Base-by-base conservation (phyloP, 2,329 filamentous ascomycete genomes). In the Fusarium luffae region DNA sequence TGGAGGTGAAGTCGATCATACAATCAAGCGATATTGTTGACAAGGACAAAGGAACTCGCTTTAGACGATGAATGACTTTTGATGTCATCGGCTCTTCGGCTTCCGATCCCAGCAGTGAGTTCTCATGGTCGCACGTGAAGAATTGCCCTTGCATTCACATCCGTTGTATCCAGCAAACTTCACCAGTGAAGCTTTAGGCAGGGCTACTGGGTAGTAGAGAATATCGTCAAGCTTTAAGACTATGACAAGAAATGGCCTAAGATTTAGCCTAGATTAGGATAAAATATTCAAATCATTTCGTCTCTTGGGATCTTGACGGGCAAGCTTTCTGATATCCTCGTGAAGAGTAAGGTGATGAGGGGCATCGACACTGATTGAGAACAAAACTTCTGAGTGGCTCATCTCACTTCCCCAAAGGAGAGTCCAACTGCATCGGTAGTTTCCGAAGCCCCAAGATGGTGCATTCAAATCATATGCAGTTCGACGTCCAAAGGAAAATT, bases 401-500 rank as follows among this genome's bases (percentile, higher is more conserved):
- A 30, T 34, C 12, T 11, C 19, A 37, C 6, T 19, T 41, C 6
- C 21, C 25, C 14, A 40, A 42, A 19, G 10, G 11, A 46, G 13
- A 14, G 5, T 6, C 23, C 43, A 43, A 34, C 2, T 16, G 11
- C 37, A 43, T 68, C 65, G 52, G 47, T 30, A 66, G n/a, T 48
- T 48, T 10, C 9, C 10, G 16, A 44, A 23, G 13, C n/a, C 4
- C 34, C 11, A 28, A 27, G 18, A 23, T 9, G 57, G 28, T 21
- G 47, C 28, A 54, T 49, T 30, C 13, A 21, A 21, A 32, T 34
- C 54, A 30, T 30, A 48, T 68, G 65, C 51, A 44, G 66, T 50
- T 57, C 47, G 56, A 49, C 30, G 30, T 28, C 30, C 42, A 50
- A 50, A n/a, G 49, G 30, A 40, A 27, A n/a, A 10, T 1, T 8